A percentile compares a stretch with the other conserved stretches of the same genome.
phyloP scores from a whole-genome alignment of 1,284 basidiomycete species.

The Pyrrhoderma lamaoense region DNA sequence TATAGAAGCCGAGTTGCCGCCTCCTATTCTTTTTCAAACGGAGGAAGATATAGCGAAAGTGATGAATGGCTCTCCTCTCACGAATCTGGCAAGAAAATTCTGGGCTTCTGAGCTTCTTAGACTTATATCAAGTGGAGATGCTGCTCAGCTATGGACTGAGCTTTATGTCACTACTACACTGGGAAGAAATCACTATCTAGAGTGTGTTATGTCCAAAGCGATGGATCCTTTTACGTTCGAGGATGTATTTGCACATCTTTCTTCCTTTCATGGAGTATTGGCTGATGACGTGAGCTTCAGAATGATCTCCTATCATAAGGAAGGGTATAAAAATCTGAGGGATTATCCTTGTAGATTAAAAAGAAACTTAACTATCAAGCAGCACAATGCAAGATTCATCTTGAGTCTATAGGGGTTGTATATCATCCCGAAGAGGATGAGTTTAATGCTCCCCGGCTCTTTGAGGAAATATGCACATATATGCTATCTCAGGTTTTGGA shows the following conservation, averaged over 20 bases:
- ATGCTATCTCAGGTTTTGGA: slow-evolving; percentile 39
- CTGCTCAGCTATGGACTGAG: slow-evolving; percentile 39
- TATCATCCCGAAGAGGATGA: slow-evolving; percentile 25
- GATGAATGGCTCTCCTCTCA: slow-evolving; percentile 4
- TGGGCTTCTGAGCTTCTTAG: slow-evolving; percentile 44
- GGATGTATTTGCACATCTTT: slow-evolving; percentile 42
- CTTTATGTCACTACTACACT: too few relatives aligned
- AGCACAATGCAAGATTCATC: slow-evolving; percentile 33
- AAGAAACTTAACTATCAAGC: slow-evolving; percentile 35
- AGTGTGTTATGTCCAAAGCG: slow-evolving; percentile 4
- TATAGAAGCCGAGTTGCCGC: slow-evolving; percentile 29
- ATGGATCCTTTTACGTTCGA: slow-evolving; percentile 33
- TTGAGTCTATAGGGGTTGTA: slow-evolving; percentile 24
- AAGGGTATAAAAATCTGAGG: too few relatives aligned
- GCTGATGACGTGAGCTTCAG: slow-evolving; percentile 37
- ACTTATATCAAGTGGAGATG: slow-evolving; percentile 37
- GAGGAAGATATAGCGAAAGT: slow-evolving; percentile 19
- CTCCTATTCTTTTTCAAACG: slow-evolving; percentile 28
- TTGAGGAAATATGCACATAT: slow-evolving; percentile 38
- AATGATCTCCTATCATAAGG: too few relatives aligned
- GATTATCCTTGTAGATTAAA: slow-evolving; percentile 27
- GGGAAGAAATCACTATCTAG: too few relatives aligned
- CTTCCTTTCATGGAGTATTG: slow-evolving; percentile 46
- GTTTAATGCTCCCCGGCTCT: slow-evolving; percentile 28
- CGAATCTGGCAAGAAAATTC: slow-evolving; percentile 37